phyloP scores from a whole-genome alignment of 768 basidiomycete genomes.

The Clathrus columnatus region DNA sequence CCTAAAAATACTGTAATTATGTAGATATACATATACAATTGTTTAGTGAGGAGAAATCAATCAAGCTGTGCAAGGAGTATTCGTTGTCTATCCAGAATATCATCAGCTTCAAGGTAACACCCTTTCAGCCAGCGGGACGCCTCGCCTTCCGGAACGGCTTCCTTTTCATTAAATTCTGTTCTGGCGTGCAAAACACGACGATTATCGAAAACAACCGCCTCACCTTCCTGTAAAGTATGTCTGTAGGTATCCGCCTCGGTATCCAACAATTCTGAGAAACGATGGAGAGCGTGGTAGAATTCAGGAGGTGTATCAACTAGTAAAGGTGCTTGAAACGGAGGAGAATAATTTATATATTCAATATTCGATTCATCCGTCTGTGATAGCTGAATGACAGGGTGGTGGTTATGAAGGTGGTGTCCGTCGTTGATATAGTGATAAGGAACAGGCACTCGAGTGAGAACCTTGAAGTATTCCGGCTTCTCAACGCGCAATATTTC shows the following conservation, averaged over 20 bases:
- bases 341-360: slow-evolving; percentile 79
- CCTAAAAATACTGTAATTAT: no score
- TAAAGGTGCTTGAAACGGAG: slow-evolving; percentile 88
- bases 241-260: slow-evolving; percentile 41
- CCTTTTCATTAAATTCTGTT: slow-evolving; percentile 56
- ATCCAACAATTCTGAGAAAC: slow-evolving; percentile 53
- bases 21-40: no score
- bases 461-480: slow-evolving; percentile 45
- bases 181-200: slow-evolving; percentile 82
- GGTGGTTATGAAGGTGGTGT: slow-evolving; percentile 65
- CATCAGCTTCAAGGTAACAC: slow-evolving; percentile 37
- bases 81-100: slow-evolving; percentile 41
- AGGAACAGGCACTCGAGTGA: slow-evolving; percentile 58
- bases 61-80: no score
- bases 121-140: slow-evolving; percentile 86
- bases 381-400: slow-evolving; percentile 67
- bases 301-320: slow-evolving; percentile 39
- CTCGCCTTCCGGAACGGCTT: slow-evolving; percentile 34
- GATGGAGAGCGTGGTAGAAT: slow-evolving; percentile 55
- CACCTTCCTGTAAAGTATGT: slow-evolving; percentile 71
- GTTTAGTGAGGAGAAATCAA: no score
- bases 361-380: slow-evolving; percentile 26
- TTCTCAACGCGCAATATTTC: slow-evolving; percentile 35
- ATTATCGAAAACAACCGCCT: slow-evolving; percentile 89
- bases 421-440: slow-evolving; percentile 92